These are phyloP conservation scores for Populus hybrid DNA, from an alignment of 441 rosid species.

Conservation along the genomic window DNA sequence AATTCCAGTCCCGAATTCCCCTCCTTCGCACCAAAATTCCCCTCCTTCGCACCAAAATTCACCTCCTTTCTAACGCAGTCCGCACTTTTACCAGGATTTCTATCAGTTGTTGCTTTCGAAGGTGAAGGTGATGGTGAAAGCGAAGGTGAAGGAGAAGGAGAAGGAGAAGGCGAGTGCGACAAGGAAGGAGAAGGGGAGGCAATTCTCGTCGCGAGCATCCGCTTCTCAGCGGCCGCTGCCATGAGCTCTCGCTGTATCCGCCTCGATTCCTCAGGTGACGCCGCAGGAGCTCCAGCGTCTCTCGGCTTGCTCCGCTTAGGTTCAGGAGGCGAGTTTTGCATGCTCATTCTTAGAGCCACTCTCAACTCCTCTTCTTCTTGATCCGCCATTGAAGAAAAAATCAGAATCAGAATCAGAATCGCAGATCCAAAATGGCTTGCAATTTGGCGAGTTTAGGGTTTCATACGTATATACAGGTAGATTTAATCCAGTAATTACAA, in stretches of 20 bases:
- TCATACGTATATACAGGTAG: slow-evolving; percentile 10
- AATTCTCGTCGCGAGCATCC: slow-evolving; percentile 45
- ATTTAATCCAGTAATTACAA: slow-evolving; percentile 10
- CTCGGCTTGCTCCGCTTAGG: slow-evolving; percentile 91
- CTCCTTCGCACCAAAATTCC: too few species aligned
- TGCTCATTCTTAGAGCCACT: slow-evolving; percentile 87
- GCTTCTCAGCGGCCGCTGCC: slow-evolving; percentile 99
- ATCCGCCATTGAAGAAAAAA: slow-evolving; percentile 63
- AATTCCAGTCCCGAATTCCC: slow-evolving; percentile 36
- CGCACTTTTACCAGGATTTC: slow-evolving; percentile 11
- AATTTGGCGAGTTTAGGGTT: slow-evolving; percentile 24
- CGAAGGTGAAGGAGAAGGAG: too few species aligned
- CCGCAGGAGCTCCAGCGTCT: slow-evolving; percentile 46
- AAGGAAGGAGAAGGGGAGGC: slow-evolving; percentile 5
- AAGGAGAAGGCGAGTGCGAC: slow-evolving; percentile 17
- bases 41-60: slow-evolving; percentile 23
- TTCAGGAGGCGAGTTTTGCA: slow-evolving; percentile 83
- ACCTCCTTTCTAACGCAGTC: slow-evolving; percentile 22
- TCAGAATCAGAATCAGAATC: not conserved
- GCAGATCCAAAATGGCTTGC: slow-evolving; percentile 9
- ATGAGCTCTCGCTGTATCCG: slow-evolving; percentile 75
- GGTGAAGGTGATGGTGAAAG: not conserved
- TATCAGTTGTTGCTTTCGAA: slow-evolving; percentile 17
- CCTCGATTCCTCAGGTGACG: slow-evolving; percentile 61
- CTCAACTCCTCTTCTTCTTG: slow-evolving; percentile 85